Percentiles rank a stretch among this genome's conserved stretches.
phyloP scores from a whole-genome alignment of 1,284 basidiomycete species.

The Puccinia triticina region DNA sequence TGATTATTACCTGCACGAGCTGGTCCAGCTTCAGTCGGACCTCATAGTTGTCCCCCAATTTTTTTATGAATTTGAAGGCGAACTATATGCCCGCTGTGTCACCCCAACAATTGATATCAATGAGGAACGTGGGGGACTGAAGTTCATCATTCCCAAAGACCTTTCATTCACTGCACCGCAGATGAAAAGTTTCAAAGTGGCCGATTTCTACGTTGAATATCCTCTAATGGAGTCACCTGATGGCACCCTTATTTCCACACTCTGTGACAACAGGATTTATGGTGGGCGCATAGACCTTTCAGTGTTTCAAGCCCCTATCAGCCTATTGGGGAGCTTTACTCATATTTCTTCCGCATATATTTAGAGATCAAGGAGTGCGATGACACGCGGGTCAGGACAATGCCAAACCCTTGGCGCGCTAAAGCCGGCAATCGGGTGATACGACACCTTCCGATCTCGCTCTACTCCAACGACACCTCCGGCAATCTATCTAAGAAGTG shows the following conservation, averaged over 20 bases:
- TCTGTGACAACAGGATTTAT: neutral
- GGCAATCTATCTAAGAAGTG: constrained; percentile 22
- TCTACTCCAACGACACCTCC: constrained; percentile 17
- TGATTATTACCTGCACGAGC: neutral
- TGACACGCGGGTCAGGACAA: neutral
- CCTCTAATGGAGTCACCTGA: neutral
- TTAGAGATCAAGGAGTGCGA: too few relatives aligned
- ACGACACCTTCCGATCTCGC: constrained; percentile 10
- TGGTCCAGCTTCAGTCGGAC: neutral
- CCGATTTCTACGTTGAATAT: neutral
- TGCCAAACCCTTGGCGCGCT: constrained; percentile 45
- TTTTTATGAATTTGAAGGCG: neutral
- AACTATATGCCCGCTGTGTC: neutral
- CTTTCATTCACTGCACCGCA: neutral
- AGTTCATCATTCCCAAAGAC: neutral
- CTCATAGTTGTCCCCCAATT: neutral
- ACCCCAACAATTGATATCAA: neutral
- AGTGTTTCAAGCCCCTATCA: too few relatives aligned
- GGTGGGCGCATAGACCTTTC: neutral
- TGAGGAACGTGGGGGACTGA: neutral
- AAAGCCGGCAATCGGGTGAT: constrained; percentile 40
- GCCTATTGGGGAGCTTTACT: too few relatives aligned
- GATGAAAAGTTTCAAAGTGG: neutral
- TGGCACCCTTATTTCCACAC: neutral
- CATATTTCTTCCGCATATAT: too few relatives aligned